These are phyloP conservation scores for Nakaseomyces uthaithaninus DNA, from an alignment of 1,139 yeast species.

Conservation along the genomic window DNA sequence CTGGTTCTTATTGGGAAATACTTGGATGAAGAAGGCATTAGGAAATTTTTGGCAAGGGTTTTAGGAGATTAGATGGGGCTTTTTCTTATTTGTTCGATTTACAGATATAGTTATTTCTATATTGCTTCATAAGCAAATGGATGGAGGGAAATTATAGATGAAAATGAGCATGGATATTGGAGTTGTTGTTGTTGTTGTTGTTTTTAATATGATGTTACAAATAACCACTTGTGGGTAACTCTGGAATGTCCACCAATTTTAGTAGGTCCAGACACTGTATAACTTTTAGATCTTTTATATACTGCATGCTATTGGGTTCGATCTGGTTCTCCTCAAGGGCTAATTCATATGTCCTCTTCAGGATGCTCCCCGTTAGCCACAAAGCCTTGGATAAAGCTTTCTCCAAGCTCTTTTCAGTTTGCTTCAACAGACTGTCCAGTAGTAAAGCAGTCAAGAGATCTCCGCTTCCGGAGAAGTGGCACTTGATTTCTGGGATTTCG, in stretches of 20 bases:
- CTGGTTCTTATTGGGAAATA: slow-evolving; percentile 79
- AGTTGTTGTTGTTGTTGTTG: slow-evolving; percentile 4
- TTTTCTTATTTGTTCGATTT: background rate
- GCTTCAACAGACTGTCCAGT: slow-evolving; percentile 45
- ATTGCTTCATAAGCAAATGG: background rate
- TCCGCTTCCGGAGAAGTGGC: slow-evolving; percentile 88
- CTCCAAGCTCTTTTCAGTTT: slow-evolving; percentile 10
- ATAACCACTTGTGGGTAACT: background rate
- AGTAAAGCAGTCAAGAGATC: slow-evolving; percentile 79
- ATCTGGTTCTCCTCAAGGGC: slow-evolving; percentile 11
- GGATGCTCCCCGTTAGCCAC: slow-evolving; percentile 31
- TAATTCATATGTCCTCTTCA: slow-evolving; percentile 29
- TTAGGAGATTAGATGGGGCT: background rate
- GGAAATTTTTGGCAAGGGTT: slow-evolving; percentile 15
- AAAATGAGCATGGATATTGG: background rate
- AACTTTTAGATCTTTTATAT: slow-evolving; percentile 32
- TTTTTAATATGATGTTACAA: background rate
- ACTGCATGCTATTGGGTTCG: slow-evolving; percentile 1
- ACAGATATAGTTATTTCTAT: background rate
- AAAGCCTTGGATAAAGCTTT: slow-evolving; percentile 30
- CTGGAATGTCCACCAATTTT: slow-evolving; percentile 2
- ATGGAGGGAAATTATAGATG: background rate
- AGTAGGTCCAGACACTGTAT: slow-evolving; percentile 31
- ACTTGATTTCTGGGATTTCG: slow-evolving; percentile 49
- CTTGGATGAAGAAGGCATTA: slow-evolving; percentile 34